phyloP scores from a whole-genome alignment of 2,329 filamentous ascomycete genomes.

The Fusarium xyrophilum region DNA sequence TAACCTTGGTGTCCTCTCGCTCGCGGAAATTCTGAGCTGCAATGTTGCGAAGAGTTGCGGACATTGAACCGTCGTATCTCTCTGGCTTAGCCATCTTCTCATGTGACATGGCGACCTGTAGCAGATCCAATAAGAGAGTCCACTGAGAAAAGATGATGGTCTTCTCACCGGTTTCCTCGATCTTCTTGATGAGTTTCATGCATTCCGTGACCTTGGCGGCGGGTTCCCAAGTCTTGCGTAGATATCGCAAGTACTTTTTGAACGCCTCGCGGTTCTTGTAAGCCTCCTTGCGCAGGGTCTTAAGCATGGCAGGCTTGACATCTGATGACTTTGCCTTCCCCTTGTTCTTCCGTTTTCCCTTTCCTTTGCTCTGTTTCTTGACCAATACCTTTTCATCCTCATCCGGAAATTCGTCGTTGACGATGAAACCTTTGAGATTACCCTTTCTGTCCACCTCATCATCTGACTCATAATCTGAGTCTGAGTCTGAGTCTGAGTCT shows the following conservation, averaged over 20 bases:
- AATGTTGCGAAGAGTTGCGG: conserved; percentile 69
- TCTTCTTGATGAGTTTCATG: conserved; percentile 74
- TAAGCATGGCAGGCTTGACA: conserved; percentile 63
- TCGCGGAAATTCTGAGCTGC: conserved; percentile 71
- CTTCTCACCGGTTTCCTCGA: conserved; percentile 68
- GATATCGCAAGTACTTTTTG: conserved; percentile 71
- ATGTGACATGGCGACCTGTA: conserved; percentile 76
- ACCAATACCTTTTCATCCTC: conserved; percentile 23
- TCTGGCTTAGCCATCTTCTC: conserved; percentile 66
- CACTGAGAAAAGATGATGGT: conserved; percentile 81
- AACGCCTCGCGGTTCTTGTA: conserved; percentile 69
- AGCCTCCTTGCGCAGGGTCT: conserved; percentile 70
- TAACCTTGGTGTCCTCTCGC: conserved; percentile 70
- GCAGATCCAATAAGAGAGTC: conserved; percentile 75
- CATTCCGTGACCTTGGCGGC: conserved; percentile 86
- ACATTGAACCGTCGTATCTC: conserved; percentile 85
- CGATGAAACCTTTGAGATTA: conserved; percentile 62
- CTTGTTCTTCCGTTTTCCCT: conserved; percentile 41
- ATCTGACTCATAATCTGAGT: conserved; percentile 43
- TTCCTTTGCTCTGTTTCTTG: conserved; percentile 36
- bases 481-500: conserved; percentile 41
- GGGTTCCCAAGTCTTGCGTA: conserved; percentile 73
- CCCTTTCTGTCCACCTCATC: conserved; percentile 48
- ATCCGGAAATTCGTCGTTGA: conserved; percentile 48
- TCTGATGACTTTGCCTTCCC: conserved; percentile 53